A percentile compares a stretch with the other conserved stretches of the same genome.
Conservation (phyloP, 306 rosid genomes). For the Arachis hypogaea region DNA sequence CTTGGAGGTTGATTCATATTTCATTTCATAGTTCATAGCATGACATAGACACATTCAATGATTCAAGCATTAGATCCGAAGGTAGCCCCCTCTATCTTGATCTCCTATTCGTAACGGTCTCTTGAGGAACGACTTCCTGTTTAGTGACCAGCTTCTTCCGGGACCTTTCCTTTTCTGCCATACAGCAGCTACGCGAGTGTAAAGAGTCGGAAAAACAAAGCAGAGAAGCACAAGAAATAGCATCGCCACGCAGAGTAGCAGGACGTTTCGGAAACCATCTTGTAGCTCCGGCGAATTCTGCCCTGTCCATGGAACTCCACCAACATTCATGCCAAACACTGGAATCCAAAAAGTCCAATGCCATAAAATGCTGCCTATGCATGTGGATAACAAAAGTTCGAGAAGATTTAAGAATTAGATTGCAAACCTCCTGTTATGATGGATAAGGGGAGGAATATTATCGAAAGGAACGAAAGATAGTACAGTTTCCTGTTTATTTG, state of each 20-base stretch:
- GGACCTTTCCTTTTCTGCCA: constrained; percentile 56
- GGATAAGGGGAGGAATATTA: constrained; percentile 89
- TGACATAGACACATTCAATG: background rate
- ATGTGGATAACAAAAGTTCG: constrained; percentile 12
- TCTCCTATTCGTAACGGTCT: constrained; percentile 51
- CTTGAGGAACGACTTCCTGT: constrained; percentile 71
- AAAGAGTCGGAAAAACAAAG: constrained; percentile 79
- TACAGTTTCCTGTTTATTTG: constrained; percentile 92
- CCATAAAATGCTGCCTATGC: constrained; percentile 1
- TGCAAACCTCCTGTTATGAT: constrained; percentile 84
- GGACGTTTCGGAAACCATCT: constrained; percentile 85
- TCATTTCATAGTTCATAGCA: background rate
- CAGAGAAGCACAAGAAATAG: constrained; percentile 71
- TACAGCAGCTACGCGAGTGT: constrained; percentile 49
- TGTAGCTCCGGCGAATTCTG: constrained; percentile 57
- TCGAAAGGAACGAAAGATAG: constrained; percentile 88
- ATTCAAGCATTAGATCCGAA: constrained; percentile 60
- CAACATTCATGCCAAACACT: constrained; percentile 98
- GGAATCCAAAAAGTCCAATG: constrained; percentile 35
- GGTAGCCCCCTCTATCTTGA: constrained; percentile 73
- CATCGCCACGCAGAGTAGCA: constrained; percentile 66
- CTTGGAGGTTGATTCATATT: constrained; percentile 17
- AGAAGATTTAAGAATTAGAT: background rate
- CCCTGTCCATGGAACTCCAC: constrained; percentile 97
- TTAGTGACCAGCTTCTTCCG: constrained; percentile 77